These are phyloP conservation scores for Anthracocystis panici-leucophaei DNA, from an alignment of 1,284 basidiomycete species.

Conservation along the genomic window DNA sequence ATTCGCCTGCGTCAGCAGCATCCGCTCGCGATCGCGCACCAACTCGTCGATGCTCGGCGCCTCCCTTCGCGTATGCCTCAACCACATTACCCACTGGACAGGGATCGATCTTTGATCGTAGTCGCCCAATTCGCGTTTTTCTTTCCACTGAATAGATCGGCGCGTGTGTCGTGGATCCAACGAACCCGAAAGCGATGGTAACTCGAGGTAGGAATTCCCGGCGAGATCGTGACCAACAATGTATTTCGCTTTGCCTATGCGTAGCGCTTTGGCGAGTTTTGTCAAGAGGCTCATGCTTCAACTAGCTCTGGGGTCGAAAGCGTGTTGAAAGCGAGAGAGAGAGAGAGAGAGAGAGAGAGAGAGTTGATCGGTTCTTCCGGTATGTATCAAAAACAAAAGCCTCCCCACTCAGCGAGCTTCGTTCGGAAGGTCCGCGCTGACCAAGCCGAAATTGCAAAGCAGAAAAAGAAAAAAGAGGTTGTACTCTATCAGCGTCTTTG, in stretches of 20 bases:
- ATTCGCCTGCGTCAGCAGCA: conserved; percentile 34
- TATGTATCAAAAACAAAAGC: background rate
- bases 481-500: background rate
- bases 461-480: conserved; percentile 1
- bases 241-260: conserved; percentile 56
- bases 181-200: conserved; percentile 56
- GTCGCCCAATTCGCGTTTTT: conserved; percentile 51
- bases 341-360: background rate
- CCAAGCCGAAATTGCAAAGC: conserved; percentile 6
- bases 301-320: too few relatives aligned
- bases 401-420: conserved; percentile 1
- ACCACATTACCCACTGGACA: conserved; percentile 67
- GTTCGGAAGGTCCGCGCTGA: conserved; percentile 6
- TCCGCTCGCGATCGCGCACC: conserved; percentile 26
- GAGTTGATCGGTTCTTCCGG: background rate
- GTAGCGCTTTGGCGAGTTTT: conserved; percentile 37
- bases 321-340: background rate
- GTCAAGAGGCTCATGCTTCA: conserved; percentile 19
- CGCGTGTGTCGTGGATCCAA: conserved; percentile 59
- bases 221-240: conserved; percentile 61
- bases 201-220: conserved; percentile 61
- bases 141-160: conserved; percentile 49
- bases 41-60: conserved; percentile 59
- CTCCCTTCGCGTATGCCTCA: conserved; percentile 59
- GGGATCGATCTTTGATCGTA: conserved; percentile 63